Percentiles rank a stretch among this genome's conserved stretches.
Conservation (phyloP, 306 rosid genomes). For the Astragalus membranaceus region DNA sequence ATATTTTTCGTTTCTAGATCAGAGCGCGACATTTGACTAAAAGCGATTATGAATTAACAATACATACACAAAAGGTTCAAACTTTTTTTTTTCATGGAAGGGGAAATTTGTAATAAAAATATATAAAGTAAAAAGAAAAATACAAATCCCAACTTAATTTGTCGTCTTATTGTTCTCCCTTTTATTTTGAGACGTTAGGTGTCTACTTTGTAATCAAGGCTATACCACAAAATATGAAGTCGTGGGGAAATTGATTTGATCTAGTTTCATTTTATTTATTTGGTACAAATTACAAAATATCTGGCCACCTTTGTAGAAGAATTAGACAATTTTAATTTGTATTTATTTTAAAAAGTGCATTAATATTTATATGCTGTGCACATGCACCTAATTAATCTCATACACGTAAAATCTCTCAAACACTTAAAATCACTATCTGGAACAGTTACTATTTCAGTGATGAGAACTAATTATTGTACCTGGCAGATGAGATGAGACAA, state of each 20-base stretch:
- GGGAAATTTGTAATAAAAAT: background rate
- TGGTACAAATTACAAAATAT: conserved; percentile 18
- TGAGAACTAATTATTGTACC: background rate
- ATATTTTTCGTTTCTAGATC: background rate
- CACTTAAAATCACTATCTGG: conserved; percentile 11
- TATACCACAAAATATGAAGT: conserved; percentile 20
- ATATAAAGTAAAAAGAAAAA: background rate
- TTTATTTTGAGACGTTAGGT: conserved; percentile 24
- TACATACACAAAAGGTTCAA: conserved; percentile 20
- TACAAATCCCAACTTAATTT: conserved; percentile 25
- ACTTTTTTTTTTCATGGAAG: background rate
- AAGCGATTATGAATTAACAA: conserved; percentile 25
- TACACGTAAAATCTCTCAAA: background rate
- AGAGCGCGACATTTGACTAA: conserved; percentile 24
- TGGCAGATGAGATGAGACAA: conserved; percentile 12
- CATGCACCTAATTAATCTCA: background rate
- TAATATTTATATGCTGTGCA: background rate
- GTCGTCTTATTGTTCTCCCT: background rate
- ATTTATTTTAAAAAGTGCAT: background rate
- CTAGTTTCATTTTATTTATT: background rate
- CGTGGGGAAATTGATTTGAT: conserved; percentile 17
- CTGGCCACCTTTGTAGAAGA: background rate
- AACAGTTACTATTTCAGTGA: conserved; percentile 2
- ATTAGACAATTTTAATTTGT: background rate
- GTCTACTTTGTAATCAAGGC: conserved; percentile 24